Conservation (phyloP, 768 basidiomycete species). For the Galerina marginata region DNA sequence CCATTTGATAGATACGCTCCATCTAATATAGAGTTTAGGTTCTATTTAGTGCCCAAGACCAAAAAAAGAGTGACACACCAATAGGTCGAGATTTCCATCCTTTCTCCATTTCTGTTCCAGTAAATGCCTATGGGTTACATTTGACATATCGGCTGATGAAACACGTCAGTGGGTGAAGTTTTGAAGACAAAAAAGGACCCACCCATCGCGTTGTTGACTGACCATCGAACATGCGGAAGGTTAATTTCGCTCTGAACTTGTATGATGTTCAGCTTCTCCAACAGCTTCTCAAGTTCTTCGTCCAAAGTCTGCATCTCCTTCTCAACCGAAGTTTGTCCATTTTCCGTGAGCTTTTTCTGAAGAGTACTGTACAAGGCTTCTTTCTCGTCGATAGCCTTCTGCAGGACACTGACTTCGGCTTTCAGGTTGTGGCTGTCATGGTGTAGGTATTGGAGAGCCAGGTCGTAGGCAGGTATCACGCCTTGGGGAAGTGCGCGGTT, state of each 20-base stretch:
- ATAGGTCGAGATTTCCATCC: constrained; percentile 80
- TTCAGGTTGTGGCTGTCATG: constrained; percentile 61
- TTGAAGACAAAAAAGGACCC: constrained; percentile 32
- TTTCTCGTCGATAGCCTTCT: constrained; percentile 30
- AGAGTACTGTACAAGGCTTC: constrained; percentile 27
- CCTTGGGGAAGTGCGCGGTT: constrained; percentile 64
- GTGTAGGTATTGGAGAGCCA: constrained; percentile 74
- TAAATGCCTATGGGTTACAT: constrained; percentile 76
- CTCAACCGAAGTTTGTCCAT: constrained; percentile 27
- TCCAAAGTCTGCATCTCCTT: constrained; percentile 36
- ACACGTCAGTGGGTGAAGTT: not conserved
- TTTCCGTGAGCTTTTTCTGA: constrained; percentile 21
- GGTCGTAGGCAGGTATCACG: constrained; percentile 82
- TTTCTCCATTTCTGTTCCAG: constrained; percentile 86
- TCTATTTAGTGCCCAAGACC: not conserved
- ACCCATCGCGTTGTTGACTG: constrained; percentile 81
- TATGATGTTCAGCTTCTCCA: constrained; percentile 60
- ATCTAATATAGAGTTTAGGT: constrained; percentile 54
- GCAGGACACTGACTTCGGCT: constrained; percentile 47
- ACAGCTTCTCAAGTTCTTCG: constrained; percentile 45
- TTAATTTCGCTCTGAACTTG: constrained; percentile 85
- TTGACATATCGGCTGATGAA: constrained; percentile 65
- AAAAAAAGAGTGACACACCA: constrained; percentile 56
- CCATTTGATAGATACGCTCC: constrained; percentile 92
- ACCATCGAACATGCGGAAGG: constrained; percentile 83